Evolutionary conservation across 495 filamentous ascomycete genomes (phyloP).

Genomic region (Xylaria bambusicola): DNA sequence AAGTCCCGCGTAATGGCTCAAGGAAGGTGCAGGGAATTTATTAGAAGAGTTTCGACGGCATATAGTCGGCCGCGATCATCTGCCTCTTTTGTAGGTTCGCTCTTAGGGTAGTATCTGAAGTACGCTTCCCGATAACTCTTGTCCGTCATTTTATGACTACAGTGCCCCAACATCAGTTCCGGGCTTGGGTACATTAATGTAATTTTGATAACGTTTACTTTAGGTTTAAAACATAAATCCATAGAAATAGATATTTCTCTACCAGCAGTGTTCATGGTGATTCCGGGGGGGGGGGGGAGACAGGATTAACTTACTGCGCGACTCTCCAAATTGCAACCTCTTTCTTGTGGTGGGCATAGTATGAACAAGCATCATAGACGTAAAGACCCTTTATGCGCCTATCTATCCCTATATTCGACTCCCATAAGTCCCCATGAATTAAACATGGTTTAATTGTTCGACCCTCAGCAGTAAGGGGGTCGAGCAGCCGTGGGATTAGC

Average conservation of each 20-base stretch:
- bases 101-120: slow-evolving; percentile 4
- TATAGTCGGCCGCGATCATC: slow-evolving; percentile 29
- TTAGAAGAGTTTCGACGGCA: slow-evolving; percentile 23
- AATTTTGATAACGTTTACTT: no score
- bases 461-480: slow-evolving; percentile 40
- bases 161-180: no score
- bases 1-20: slow-evolving; percentile 5
- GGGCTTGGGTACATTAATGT: no score
- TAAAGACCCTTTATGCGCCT: slow-evolving; percentile 32
- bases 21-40: slow-evolving; percentile 26
- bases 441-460: slow-evolving; percentile 46
- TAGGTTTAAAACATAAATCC: no score
- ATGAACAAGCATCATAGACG: slow-evolving; percentile 47
- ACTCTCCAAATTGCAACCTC: slow-evolving; percentile 31
- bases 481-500: slow-evolving; percentile 39
- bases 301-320: not conserved
- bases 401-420: slow-evolving; percentile 44
- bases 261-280: not conserved
- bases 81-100: slow-evolving; percentile 27
- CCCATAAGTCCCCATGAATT: slow-evolving; percentile 51
- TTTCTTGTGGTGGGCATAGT: slow-evolving; percentile 52
- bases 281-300: not conserved
- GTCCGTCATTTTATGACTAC: no score
- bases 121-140: slow-evolving; percentile 3
- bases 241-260: no score